Base-by-base conservation (phyloP, 306 rosid species). In the Corylus avellana region DNA sequence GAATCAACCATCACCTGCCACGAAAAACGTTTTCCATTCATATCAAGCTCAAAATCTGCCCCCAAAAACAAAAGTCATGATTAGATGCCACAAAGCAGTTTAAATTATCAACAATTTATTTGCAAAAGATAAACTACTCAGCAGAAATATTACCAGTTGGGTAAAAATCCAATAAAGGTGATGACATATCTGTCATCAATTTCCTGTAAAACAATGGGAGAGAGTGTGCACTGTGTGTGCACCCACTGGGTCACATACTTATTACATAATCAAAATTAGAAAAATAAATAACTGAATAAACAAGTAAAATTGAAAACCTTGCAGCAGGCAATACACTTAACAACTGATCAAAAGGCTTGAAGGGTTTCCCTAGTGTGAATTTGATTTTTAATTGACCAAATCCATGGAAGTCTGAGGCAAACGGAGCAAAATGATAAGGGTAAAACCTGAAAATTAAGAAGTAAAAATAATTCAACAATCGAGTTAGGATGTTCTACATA, bases 341-440 rank as follows among this genome's bases (percentile, higher is more conserved):
- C 79, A 80, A 75, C 84, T 80, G 84, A 49, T 80, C 76, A 68
- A 80, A 68, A 12, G 84, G 84, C 77, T 80, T 75, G 58, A 80
- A 80, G 20, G 84, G 84, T 69, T 68, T 13, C 59, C 84, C 84
- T 9, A 80, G 54, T 16, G 71, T 69, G 54, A 80, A 80, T 56
- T 75, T 64, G 47, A 80, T 67, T 61, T 69, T 48, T 50, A 75
- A 47, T 0, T 48, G 7, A 2, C 48, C 72, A 56, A 69, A 47
- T 47, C 66, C 76, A 48, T 7, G n/a, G 53, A 80, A 75, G 62
- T 80, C 84, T 7, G 84, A 66, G 69, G 79, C 76, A 69, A 68
- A 75, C 11, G 84, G 84, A 59, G 84, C 84, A 80, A 75, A 80
- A 69, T 80, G 84, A 80, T 80, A 80, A 7, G 84, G 84, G 50